These are phyloP conservation scores for Talaromyces sp. DNA, from an alignment of 2,329 filamentous ascomycete species.

Conservation along the genomic window DNA sequence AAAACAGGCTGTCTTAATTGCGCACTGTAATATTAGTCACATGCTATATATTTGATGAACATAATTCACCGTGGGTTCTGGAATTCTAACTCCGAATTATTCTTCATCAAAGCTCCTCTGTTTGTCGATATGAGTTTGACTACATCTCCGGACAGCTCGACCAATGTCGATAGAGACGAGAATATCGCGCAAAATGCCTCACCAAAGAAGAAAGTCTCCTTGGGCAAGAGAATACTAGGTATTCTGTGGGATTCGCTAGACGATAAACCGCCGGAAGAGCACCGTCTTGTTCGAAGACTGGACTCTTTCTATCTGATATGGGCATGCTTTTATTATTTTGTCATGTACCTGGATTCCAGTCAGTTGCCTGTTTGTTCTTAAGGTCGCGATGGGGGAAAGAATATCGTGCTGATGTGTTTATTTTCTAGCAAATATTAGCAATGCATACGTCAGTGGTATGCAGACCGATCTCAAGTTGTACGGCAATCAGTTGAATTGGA, in stretches of 20 bases:
- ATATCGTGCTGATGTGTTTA: background rate
- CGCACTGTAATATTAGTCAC: background rate
- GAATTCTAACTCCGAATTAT: background rate
- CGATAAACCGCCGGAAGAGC: background rate
- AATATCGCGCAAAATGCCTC: background rate
- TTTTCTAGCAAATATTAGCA: constrained; percentile 64
- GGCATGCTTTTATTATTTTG: background rate
- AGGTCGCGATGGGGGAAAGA: background rate
- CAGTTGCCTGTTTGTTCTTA: background rate
- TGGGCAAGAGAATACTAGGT: background rate
- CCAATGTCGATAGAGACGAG: background rate
- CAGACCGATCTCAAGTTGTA: constrained; percentile 59
- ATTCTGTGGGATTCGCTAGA: background rate
- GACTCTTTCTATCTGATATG: background rate
- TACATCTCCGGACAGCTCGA: background rate
- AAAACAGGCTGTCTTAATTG: background rate
- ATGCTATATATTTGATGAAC: background rate
- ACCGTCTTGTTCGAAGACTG: background rate
- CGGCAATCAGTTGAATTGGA: constrained; percentile 64
- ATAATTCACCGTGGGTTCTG: background rate
- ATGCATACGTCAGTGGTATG: constrained; percentile 64
- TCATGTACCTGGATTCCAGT: background rate
- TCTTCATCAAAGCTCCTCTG: background rate
- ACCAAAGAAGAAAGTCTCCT: background rate
- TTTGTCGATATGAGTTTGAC: background rate